Percentiles rank a stretch among this genome's conserved stretches.
phyloP scores from a whole-genome alignment of 2,329 filamentous ascomycete genomes.

The Rutstroemia sydowiana region DNA sequence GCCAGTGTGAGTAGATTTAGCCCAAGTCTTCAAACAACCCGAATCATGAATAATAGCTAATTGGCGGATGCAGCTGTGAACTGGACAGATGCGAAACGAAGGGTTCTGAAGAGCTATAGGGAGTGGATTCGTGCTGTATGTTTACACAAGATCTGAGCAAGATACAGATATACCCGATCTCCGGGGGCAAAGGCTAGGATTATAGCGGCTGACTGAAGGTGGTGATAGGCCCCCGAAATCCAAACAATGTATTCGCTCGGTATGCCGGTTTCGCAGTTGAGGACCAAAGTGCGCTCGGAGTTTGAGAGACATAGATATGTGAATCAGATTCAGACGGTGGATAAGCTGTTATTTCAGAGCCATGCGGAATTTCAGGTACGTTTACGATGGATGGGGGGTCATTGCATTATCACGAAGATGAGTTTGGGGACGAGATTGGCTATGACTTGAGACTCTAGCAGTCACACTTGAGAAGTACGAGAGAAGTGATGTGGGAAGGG shows the following conservation, averaged over 20 bases:
- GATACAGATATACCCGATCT: too few relatives aligned
- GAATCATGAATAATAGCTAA: conserved; percentile 46
- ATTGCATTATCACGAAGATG: background rate
- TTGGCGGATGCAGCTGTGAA: conserved; percentile 58
- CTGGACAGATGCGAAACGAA: conserved; percentile 79
- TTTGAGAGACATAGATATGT: conserved; percentile 95
- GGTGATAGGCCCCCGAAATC: conserved; percentile 81
- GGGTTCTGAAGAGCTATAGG: conserved; percentile 84
- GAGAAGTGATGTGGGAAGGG: background rate
- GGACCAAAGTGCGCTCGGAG: conserved; percentile 91
- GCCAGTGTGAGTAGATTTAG: conserved; percentile 55
- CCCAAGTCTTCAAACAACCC: background rate
- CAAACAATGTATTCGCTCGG: conserved; percentile 95
- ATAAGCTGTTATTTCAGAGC: conserved; percentile 85
- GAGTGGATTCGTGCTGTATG: conserved; percentile 95
- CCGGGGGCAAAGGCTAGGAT: background rate
- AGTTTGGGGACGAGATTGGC: background rate
- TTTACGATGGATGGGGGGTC: conserved; percentile 5
- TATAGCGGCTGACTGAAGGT: background rate
- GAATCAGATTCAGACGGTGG: conserved; percentile 78
- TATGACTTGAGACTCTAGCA: background rate
- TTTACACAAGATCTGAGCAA: background rate
- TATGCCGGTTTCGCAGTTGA: conserved; percentile 77
- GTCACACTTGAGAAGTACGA: background rate
- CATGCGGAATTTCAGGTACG: conserved; percentile 87